Evolutionary conservation across 2,329 filamentous ascomycete species (phyloP), one percentile per base, ranked within the genome.

Genomic region (Ceratocystis destructans): DNA sequence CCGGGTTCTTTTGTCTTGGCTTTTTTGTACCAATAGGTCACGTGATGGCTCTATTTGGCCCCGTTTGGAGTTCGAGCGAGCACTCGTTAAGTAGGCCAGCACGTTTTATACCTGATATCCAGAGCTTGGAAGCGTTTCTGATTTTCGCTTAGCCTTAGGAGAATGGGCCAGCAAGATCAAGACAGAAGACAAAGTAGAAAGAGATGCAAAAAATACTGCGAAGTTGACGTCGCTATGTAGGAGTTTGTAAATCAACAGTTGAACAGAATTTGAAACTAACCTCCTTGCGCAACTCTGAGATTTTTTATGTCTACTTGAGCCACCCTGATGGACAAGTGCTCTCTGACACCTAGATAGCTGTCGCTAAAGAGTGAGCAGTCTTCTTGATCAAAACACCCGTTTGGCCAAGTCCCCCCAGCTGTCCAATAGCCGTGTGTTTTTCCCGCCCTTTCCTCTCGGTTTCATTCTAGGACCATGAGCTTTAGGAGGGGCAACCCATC

Each of bases 1-100:
- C 61, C 61, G 61, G 61, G 61, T 62, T 62, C 61, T 62, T 46
- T 41, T 62, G 31, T 5, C 15, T 55, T 10, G n/a, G 50, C 22
- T 62, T 4, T 22, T 33, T 41, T 15, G 37, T 41, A 15, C 37
- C 37, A 41, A 15, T 1, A 15, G 12, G 8, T 45, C 61, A 28
- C 61, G 61, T 48, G 33, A 48, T 17, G 37, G n/a, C 3, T 25
- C 50, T 55, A 22, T 10, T 10, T 53, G 7, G 46, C 46, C 46
- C 46, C n/a, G 46, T 20, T 50, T 22, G n/a, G 46, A 12, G 37
- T 12, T 41, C 37, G 37, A 41, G 37, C 37, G 37, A 37, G 33
- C 10, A 41, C 10, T 41, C 37, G 37, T 41, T 41, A 41, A 10
- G 3, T 41, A 12, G 37, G 37, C 37, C 10, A 41, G 12, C 37